A percentile compares a stretch with the other conserved stretches of the same genome.
phyloP scores from a whole-genome alignment of 106 monocot species.

The Amphibolis antarctica region DNA sequence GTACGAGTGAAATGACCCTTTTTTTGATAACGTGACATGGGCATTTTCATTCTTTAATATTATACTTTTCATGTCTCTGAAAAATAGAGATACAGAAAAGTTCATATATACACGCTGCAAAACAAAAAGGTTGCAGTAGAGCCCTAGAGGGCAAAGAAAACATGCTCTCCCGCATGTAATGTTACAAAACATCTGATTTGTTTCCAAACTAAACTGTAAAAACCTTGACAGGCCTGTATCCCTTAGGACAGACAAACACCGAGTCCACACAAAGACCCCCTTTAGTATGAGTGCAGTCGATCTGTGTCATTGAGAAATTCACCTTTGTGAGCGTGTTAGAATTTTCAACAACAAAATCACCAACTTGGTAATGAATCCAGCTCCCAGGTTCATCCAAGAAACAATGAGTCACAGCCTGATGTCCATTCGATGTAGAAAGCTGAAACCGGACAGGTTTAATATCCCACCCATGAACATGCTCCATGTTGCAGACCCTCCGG shows the following conservation, averaged over 20 bases:
- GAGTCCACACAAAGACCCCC: slow-evolving; percentile 23
- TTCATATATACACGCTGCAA: too few species aligned
- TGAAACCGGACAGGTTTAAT: slow-evolving; percentile 22
- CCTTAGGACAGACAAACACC: slow-evolving; percentile 8
- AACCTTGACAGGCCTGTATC: slow-evolving; percentile 3
- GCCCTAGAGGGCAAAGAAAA: too few species aligned
- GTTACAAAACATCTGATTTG: too few species aligned
- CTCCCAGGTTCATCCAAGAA: slow-evolving; percentile 8
- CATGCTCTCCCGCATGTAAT: too few species aligned
- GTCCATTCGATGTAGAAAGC: slow-evolving; percentile 13
- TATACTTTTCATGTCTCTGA: too few species aligned
- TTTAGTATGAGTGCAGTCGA: slow-evolving; percentile 28
- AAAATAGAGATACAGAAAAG: too few species aligned
- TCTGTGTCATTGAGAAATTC: slow-evolving; percentile 22
- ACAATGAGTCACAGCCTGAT: background rate
- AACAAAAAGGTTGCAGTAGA: too few species aligned
- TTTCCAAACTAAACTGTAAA: too few species aligned
- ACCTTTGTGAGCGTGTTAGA: slow-evolving; percentile 1
- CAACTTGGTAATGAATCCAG: slow-evolving; percentile 17
- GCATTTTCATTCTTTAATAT: too few species aligned
- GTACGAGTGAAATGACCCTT: too few species aligned
- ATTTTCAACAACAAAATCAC: slow-evolving; percentile 11
- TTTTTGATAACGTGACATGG: too few species aligned
- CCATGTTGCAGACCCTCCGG: slow-evolving; percentile 11
- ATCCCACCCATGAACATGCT: slow-evolving; percentile 21